Conservation (phyloP, 2,329 filamentous ascomycete genomes). For the Fusarium compactum region DNA sequence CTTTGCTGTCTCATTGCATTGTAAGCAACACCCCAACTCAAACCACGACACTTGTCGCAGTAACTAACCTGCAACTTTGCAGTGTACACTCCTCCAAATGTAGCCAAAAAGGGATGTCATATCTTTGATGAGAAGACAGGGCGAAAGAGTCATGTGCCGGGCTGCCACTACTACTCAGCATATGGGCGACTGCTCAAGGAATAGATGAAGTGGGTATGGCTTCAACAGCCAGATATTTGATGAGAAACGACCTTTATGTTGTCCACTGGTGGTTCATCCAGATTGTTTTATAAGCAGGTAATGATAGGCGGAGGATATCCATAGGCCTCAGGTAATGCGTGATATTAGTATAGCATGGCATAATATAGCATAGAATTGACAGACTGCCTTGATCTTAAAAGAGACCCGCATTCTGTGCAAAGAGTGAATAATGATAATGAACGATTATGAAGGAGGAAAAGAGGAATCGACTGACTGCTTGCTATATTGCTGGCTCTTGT, state of each 20-base stretch:
- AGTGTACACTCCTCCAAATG: slow-evolving; percentile 91
- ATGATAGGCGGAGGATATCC: background rate
- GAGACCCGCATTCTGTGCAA: slow-evolving; percentile 33
- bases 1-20: slow-evolving; percentile 86
- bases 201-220: slow-evolving; percentile 26
- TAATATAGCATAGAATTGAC: slow-evolving; percentile 31
- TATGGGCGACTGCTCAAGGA: slow-evolving; percentile 65
- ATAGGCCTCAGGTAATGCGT: slow-evolving; percentile 7
- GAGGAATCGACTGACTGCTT: slow-evolving; percentile 3
- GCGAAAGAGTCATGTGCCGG: slow-evolving; percentile 76
- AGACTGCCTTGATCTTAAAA: slow-evolving; percentile 22
- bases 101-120: slow-evolving; percentile 83
- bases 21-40: slow-evolving; percentile 56
- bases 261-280: slow-evolving; percentile 8
- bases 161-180: slow-evolving; percentile 78
- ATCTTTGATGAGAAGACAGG: slow-evolving; percentile 85
- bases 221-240: slow-evolving; percentile 19
- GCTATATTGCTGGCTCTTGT: slow-evolving; percentile 16
- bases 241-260: slow-evolving; percentile 40
- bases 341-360: slow-evolving; percentile 17
- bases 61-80: slow-evolving; percentile 49
- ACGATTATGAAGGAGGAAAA: slow-evolving; percentile 31
- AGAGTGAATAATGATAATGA: slow-evolving; percentile 29
- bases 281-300: slow-evolving; percentile 11
- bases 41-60: slow-evolving; percentile 48